These are phyloP conservation scores for Trichoderma arundinaceum DNA, from an alignment of 2,329 filamentous ascomycete species.

Conservation along the genomic window DNA sequence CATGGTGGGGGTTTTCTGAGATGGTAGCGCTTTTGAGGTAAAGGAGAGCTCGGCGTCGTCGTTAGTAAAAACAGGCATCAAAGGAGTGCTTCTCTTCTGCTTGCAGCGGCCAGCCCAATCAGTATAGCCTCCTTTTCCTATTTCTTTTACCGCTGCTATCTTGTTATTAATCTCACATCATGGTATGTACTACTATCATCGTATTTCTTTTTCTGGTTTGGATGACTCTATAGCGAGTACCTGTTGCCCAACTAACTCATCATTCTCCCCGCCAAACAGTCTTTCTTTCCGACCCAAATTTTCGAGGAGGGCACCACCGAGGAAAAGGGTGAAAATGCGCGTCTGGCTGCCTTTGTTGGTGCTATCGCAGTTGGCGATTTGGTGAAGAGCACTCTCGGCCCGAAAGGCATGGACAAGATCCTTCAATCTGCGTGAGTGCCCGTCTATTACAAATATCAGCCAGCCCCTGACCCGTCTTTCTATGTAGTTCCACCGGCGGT, in stretches of 20 bases:
- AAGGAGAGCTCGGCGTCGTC: slow-evolving; percentile 30
- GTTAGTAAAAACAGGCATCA: slow-evolving; percentile 37
- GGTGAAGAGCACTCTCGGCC: slow-evolving; percentile 95
- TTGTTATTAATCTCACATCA: slow-evolving; percentile 33
- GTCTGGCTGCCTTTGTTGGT: slow-evolving; percentile 96
- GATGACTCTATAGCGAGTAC: not conserved
- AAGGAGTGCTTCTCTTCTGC: slow-evolving; percentile 29
- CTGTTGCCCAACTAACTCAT: slow-evolving; percentile 23
- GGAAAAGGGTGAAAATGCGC: slow-evolving; percentile 99
- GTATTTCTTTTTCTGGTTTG: too few relatives aligned
- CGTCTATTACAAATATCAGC: slow-evolving; percentile 28
- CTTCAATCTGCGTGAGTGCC: slow-evolving; percentile 83
- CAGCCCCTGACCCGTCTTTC: slow-evolving; percentile 27
- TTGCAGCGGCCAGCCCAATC: slow-evolving; percentile 9
- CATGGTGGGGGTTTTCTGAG: slow-evolving; percentile 25
- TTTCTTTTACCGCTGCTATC: slow-evolving; percentile 24
- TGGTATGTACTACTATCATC: slow-evolving; percentile 14
- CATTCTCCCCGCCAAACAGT: slow-evolving; percentile 43
- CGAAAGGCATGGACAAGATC: slow-evolving; percentile 99
- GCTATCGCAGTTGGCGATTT: slow-evolving; percentile 97
- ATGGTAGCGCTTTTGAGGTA: slow-evolving; percentile 16
- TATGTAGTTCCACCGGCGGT: slow-evolving; percentile 81
- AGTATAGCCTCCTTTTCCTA: slow-evolving; percentile 11
- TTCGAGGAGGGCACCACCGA: slow-evolving; percentile 96
- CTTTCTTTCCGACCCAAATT: slow-evolving; percentile 92